Evolutionary conservation across 176 grass and related monocot species (phyloP).

Genomic region (Musa troglodytarum): DNA sequence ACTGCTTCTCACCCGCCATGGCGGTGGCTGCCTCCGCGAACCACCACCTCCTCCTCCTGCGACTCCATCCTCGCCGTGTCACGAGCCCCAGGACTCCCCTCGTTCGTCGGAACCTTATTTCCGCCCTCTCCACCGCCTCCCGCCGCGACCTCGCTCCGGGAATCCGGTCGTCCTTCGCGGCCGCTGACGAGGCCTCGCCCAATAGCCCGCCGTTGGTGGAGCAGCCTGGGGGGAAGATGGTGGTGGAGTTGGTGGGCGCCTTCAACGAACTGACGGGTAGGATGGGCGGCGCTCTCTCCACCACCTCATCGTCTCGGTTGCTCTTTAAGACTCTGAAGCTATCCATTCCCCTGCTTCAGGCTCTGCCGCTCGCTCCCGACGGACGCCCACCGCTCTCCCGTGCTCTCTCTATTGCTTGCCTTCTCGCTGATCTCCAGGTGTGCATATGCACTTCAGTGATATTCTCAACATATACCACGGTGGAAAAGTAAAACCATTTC

Average conservation of each 20-base stretch:
- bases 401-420: conserved; percentile 52
- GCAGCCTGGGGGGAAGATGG: conserved; percentile 56
- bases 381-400: conserved; percentile 50
- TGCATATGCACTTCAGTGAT: background rate
- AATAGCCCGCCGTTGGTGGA: conserved; percentile 2
- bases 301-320: conserved; percentile 65
- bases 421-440: conserved; percentile 90
- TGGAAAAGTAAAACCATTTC: background rate
- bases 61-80: background rate
- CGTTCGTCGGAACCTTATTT: background rate
- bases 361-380: conserved; percentile 29
- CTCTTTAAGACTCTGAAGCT: conserved; percentile 78
- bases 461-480: background rate
- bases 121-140: background rate
- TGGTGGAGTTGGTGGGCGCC: conserved; percentile 78
- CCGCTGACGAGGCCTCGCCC: background rate
- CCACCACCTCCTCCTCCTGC: conserved; percentile 7
- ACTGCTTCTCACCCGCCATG: conserved; percentile 1
- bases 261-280: conserved; percentile 72
- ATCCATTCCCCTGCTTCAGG: conserved; percentile 60
- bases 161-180: conserved; percentile 3
- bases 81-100: conserved; percentile 10
- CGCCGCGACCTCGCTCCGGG: conserved; percentile 15
- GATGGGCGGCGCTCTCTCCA: conserved; percentile 61
- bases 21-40: conserved; percentile 18